phyloP scores from a whole-genome alignment of 2,329 filamentous ascomycete genomes.

The Microthyrium microscopicum region DNA sequence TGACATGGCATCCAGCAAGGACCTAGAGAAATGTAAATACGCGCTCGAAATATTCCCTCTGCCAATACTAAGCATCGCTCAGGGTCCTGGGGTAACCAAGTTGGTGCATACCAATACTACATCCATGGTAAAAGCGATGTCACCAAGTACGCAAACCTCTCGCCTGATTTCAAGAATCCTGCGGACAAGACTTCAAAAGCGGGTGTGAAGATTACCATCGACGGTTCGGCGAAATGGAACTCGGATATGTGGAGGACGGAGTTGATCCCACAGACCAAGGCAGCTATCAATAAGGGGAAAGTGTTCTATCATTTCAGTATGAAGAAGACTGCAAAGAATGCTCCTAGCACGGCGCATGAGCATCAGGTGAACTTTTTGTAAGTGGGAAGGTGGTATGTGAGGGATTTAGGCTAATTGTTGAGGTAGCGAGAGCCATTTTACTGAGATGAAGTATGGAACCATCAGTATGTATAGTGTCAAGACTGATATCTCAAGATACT shows the following conservation, averaged over 20 bases:
- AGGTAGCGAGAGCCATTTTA: conserved; percentile 52
- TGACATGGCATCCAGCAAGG: conserved; percentile 34
- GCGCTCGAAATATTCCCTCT: conserved; percentile 10
- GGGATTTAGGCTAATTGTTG: not conserved
- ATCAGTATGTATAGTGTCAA: conserved; percentile 16
- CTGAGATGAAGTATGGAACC: conserved; percentile 56
- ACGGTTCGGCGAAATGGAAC: conserved; percentile 50
- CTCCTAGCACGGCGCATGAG: conserved; percentile 45
- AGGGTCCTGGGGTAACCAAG: conserved; percentile 53
- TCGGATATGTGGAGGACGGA: conserved; percentile 58
- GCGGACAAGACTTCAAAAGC: conserved; percentile 43
- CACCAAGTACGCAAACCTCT: conserved; percentile 44
- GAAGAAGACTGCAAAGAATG: conserved; percentile 40
- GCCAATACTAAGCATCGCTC: conserved; percentile 15
- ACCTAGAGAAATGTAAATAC: conserved; percentile 43
- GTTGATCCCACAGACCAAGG: conserved; percentile 50
- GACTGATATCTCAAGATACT: not conserved
- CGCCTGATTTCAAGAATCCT: conserved; percentile 45
- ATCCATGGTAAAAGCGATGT: conserved; percentile 39
- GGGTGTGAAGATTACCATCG: conserved; percentile 53
- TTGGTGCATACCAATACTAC: conserved; percentile 59
- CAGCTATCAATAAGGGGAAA: conserved; percentile 47
- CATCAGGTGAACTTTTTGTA: conserved; percentile 46
- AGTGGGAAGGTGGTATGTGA: not conserved
- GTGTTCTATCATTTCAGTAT: conserved; percentile 60